A percentile compares a stretch with the other conserved stretches of the same genome.
Evolutionary conservation across 2,329 filamentous ascomycete genomes (phyloP).

Genomic region (Geosmithia putterillii): DNA sequence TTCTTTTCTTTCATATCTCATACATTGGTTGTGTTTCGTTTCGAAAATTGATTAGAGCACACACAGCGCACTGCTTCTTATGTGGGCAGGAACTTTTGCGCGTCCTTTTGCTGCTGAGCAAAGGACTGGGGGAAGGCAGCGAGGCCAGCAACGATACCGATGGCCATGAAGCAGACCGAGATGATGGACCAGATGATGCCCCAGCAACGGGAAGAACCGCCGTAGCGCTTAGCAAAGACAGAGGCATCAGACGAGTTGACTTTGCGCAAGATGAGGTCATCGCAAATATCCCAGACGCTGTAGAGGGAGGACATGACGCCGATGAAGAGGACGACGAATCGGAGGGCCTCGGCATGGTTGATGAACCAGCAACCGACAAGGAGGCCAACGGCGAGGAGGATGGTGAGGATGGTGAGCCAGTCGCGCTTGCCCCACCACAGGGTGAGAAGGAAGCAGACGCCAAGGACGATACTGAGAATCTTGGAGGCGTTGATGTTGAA

Average conservation of each 20-base stretch:
- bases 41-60: neutral
- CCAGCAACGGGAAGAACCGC: slow-evolving; percentile 72
- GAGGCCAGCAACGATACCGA: slow-evolving; percentile 62
- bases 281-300: slow-evolving; percentile 76
- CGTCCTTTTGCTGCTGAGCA: slow-evolving; percentile 55
- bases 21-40: neutral
- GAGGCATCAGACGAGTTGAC: slow-evolving; percentile 71
- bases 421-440: slow-evolving; percentile 72
- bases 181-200: slow-evolving; percentile 68
- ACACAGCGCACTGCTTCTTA: slow-evolving; percentile 7
- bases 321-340: slow-evolving; percentile 68
- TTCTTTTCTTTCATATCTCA: neutral
- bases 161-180: slow-evolving; percentile 58
- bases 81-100: slow-evolving; percentile 50
- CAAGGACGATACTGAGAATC: slow-evolving; percentile 61
- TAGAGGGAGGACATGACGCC: slow-evolving; percentile 74
- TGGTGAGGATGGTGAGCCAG: slow-evolving; percentile 63
- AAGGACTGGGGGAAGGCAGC: slow-evolving; percentile 65
- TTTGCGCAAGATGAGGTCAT: slow-evolving; percentile 69
- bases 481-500: slow-evolving; percentile 76
- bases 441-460: slow-evolving; percentile 64
- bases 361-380: slow-evolving; percentile 73
- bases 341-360: slow-evolving; percentile 57
- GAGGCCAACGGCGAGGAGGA: slow-evolving; percentile 57
- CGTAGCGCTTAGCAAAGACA: slow-evolving; percentile 66